phyloP scores from a whole-genome alignment of 306 rosid species.

The Rosa lucieae region DNA sequence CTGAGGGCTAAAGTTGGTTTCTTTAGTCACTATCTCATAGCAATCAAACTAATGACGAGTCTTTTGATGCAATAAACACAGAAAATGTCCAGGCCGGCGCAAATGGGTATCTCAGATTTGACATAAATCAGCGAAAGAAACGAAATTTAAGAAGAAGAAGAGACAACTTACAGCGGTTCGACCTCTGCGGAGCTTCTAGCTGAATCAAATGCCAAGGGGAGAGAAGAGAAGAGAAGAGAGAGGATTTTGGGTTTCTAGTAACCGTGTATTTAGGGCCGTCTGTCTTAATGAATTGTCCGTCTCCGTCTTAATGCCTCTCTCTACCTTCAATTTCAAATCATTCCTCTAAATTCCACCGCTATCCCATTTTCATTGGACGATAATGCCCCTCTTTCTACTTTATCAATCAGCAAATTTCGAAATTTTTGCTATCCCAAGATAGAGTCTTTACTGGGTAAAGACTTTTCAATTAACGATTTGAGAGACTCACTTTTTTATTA shows the following conservation, averaged over 20 bases:
- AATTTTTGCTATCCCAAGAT: too few relatives aligned
- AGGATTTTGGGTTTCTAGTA: neutral
- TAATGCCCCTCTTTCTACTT: too few relatives aligned
- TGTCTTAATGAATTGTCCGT: neutral
- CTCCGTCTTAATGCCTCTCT: too few relatives aligned
- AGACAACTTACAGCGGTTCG: neutral
- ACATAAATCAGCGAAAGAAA: too few relatives aligned
- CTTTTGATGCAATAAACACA: neutral
- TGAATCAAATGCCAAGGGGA: neutral
- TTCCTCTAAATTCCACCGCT: too few relatives aligned
- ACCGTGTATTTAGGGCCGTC: neutral
- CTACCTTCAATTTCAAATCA: too few relatives aligned
- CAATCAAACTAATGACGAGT: neutral
- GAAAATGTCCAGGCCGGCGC: neutral
- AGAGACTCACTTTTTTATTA: too few relatives aligned
- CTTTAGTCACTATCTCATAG: neutral
- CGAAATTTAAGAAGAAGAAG: slow-evolving; percentile 1
- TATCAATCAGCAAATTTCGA: too few relatives aligned
- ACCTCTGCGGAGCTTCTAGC: neutral
- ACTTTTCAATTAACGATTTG: too few relatives aligned
- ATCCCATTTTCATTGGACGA: too few relatives aligned
- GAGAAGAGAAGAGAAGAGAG: neutral
- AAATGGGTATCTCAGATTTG: slow-evolving; percentile 12
- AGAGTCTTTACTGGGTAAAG: too few relatives aligned
- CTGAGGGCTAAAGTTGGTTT: neutral